Percentiles rank a stretch among this genome's conserved stretches.
Conservation (phyloP, 352 stramenopile species). For the Globisporangium nunn region DNA sequence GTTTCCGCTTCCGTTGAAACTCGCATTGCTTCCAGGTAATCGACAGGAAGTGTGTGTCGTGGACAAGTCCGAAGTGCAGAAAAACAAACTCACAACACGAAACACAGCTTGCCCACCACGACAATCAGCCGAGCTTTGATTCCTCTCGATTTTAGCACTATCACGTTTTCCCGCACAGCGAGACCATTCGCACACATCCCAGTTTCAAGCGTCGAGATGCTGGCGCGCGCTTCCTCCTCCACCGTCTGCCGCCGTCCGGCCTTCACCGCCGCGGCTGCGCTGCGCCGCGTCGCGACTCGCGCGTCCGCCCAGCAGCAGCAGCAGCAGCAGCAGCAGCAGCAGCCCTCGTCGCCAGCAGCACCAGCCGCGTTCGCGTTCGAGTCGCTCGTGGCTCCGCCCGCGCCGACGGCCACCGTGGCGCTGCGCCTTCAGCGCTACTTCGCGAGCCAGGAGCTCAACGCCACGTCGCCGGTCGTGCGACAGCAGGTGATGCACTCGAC, state of each 20-base stretch:
- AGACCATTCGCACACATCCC: no score
- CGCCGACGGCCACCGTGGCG: constrained; percentile 12
- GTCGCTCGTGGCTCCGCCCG: constrained; percentile 15
- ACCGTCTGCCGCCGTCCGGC: neutral
- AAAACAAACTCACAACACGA: no score
- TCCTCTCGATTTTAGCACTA: no score
- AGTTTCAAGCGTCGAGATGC: neutral
- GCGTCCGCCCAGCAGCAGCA: neutral
- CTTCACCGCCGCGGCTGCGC: no score
- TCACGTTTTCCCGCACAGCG: no score
- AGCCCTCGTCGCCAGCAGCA: neutral
- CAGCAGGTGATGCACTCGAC: constrained; percentile 25
- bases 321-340: neutral
- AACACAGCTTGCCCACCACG: no score
- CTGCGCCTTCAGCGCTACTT: constrained; percentile 33
- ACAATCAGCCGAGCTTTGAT: no score
- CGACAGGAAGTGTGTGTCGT: no score
- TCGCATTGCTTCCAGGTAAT: no score
- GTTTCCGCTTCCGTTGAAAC: no score
- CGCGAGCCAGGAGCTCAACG: constrained; percentile 14
- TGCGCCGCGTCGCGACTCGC: neutral
- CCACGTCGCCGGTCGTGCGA: constrained; percentile 16
- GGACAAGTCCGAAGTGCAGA: no score
- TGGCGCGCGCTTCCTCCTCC: neutral
- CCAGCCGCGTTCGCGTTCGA: constrained; percentile 12